Evolutionary conservation across 768 basidiomycete genomes (phyloP).

Genomic region (Flagelloscypha sp.): DNA sequence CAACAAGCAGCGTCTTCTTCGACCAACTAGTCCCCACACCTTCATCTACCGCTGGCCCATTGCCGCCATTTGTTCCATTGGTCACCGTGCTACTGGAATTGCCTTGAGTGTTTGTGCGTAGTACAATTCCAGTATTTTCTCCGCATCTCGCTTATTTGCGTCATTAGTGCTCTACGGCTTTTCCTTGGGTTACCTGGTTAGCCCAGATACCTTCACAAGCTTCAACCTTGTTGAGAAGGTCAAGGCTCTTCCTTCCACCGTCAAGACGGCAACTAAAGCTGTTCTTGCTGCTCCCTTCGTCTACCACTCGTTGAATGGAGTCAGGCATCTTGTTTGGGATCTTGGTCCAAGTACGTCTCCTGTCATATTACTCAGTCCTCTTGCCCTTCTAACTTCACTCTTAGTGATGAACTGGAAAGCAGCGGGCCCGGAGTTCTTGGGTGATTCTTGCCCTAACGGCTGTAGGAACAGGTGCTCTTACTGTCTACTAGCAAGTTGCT

Average conservation of each 20-base stretch:
- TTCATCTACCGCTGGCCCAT: slow-evolving; percentile 96
- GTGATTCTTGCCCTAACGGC: too few relatives aligned
- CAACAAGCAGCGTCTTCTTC: slow-evolving; percentile 78
- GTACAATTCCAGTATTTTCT: neutral
- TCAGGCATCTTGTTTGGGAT: slow-evolving; percentile 91
- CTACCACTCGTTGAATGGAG: slow-evolving; percentile 85
- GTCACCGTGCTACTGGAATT: slow-evolving; percentile 78
- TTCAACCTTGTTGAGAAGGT: slow-evolving; percentile 67
- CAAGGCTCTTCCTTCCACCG: slow-evolving; percentile 60
- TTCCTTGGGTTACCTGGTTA: slow-evolving; percentile 77
- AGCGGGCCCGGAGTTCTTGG: too few relatives aligned
- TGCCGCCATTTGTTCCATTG: slow-evolving; percentile 83
- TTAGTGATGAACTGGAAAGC: too few relatives aligned
- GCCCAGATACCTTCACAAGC: slow-evolving; percentile 75
- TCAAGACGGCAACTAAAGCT: slow-evolving; percentile 71
- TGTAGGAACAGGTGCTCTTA: too few relatives aligned
- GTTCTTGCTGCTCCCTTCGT: slow-evolving; percentile 81
- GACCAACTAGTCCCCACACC: slow-evolving; percentile 92
- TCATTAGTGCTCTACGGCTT: slow-evolving; percentile 76
- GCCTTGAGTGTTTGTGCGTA: slow-evolving; percentile 70
- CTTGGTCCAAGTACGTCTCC: slow-evolving; percentile 67
- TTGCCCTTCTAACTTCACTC: neutral
- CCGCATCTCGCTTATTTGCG: slow-evolving; percentile 1
- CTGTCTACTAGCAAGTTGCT: too few relatives aligned
- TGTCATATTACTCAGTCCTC: slow-evolving; percentile 1